phyloP scores from a whole-genome alignment of 305 asterid genomes.

The Ruellia speciosa region DNA sequence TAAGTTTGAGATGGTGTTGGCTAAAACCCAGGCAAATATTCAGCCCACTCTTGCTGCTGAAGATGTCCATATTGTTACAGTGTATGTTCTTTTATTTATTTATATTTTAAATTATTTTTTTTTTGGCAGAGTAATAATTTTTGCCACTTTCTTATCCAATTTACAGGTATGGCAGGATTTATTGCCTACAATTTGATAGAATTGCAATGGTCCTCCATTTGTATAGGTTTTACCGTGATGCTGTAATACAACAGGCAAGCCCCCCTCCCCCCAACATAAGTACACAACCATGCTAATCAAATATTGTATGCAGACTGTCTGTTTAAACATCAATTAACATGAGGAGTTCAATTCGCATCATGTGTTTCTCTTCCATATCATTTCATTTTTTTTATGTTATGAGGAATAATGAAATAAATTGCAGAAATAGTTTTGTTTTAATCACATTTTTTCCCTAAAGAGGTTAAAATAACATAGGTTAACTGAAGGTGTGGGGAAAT shows the following conservation, averaged over 20 bases:
- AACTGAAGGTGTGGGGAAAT: conserved; percentile 9
- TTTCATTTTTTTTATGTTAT: not conserved
- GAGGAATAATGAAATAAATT: conserved; percentile 5
- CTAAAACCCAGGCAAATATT: conserved; percentile 64
- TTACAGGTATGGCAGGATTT: conserved; percentile 90
- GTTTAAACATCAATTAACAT: not conserved
- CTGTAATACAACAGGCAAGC: conserved; percentile 78
- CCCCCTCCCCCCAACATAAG: not conserved
- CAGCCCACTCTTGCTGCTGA: conserved; percentile 77
- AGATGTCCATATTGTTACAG: conserved; percentile 77
- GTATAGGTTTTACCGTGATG: conserved; percentile 89
- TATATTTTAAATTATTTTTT: conserved; percentile 1
- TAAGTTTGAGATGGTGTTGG: conserved; percentile 81
- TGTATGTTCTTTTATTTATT: conserved; percentile 38
- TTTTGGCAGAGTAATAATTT: conserved; percentile 19
- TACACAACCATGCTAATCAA: too few relatives aligned
- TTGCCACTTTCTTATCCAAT: conserved; percentile 19
- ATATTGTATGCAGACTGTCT: not conserved
- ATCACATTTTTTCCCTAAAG: not conserved
- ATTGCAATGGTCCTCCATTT: conserved; percentile 73
- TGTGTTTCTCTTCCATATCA: too few relatives aligned
- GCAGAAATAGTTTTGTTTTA: too few relatives aligned
- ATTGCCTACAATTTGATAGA: conserved; percentile 89
- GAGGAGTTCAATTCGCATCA: too few relatives aligned
- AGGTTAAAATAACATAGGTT: not conserved